These are phyloP conservation scores for Ottelia alismoides DNA, from an alignment of 106 monocot species.

Conservation along the genomic window DNA sequence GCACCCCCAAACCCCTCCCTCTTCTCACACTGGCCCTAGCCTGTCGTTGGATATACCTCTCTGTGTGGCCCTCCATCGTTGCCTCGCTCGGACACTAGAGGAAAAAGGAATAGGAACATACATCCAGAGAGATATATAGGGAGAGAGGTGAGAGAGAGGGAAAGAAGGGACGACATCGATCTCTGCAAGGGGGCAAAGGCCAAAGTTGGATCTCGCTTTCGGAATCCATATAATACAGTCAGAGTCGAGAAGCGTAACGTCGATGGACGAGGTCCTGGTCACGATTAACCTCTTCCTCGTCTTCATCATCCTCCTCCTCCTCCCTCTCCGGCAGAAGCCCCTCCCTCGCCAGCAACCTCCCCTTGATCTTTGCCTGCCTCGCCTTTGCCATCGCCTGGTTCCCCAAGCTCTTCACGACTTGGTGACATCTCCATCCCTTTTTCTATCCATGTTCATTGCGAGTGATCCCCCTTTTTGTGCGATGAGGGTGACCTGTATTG, in stretches of 20 bases:
- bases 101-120: no score
- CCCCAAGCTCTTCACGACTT: slow-evolving; percentile 54
- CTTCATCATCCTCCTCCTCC: slow-evolving; percentile 3
- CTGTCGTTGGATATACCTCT: no score
- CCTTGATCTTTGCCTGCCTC: slow-evolving; percentile 38
- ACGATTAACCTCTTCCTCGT: slow-evolving; percentile 9
- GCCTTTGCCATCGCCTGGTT: slow-evolving; percentile 47
- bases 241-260: neutral
- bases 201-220: no score
- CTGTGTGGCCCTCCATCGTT: no score
- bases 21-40: no score
- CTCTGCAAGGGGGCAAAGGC: no score
- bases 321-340: neutral
- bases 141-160: no score
- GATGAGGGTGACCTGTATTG: neutral
- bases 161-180: no score
- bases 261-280: slow-evolving; percentile 39
- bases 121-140: no score
- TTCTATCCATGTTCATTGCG: neutral
- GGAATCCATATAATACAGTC: no score
- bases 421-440: slow-evolving; percentile 9
- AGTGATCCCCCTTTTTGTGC: neutral
- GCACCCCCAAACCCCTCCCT: no score
- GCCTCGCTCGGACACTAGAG: no score
- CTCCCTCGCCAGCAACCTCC: slow-evolving; percentile 33